phyloP scores from a whole-genome alignment of 2,329 filamentous ascomycete species.

The Colletotrichum sp. region DNA sequence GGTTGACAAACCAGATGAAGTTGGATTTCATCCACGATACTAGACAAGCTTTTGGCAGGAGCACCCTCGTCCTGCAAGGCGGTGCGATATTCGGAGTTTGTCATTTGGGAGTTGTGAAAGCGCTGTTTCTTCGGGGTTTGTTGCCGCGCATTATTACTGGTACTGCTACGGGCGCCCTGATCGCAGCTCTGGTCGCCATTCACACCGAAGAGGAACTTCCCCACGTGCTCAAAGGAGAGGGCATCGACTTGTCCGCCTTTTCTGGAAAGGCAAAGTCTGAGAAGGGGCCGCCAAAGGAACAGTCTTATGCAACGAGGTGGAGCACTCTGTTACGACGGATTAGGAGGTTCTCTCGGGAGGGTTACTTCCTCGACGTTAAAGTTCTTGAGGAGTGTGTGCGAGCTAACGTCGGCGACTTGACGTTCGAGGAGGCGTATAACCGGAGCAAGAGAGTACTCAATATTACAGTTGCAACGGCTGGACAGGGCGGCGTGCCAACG shows the following conservation, averaged over 20 bases:
- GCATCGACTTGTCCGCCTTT: conserved; percentile 85
- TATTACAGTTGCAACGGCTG: conserved; percentile 84
- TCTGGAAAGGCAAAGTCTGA: conserved; percentile 34
- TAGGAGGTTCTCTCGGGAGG: conserved; percentile 73
- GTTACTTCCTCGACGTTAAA: conserved; percentile 82
- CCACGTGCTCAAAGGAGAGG: conserved; percentile 75
- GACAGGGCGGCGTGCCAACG: conserved; percentile 78
- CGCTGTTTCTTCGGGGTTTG: conserved; percentile 79
- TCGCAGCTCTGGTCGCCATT: conserved; percentile 86
- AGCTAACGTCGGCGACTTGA: conserved; percentile 85
- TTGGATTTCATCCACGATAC: conserved; percentile 87
- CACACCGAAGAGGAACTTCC: conserved; percentile 87
- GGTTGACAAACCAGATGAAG: conserved; percentile 76
- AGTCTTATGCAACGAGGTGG: conserved; percentile 49
- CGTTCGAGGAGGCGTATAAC: conserved; percentile 91
- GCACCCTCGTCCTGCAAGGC: conserved; percentile 84
- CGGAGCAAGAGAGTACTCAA: conserved; percentile 87
- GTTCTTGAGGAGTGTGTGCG: conserved; percentile 85
- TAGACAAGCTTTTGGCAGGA: conserved; percentile 85
- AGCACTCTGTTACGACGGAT: conserved; percentile 71
- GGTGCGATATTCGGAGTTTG: conserved; percentile 92
- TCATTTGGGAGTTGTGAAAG: conserved; percentile 89
- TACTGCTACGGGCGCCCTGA: conserved; percentile 87
- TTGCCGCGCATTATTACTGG: conserved; percentile 91
- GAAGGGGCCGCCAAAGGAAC: conserved; percentile 35